These are phyloP conservation scores for Oryza glumipatula DNA, from an alignment of 176 grass and related monocot species.

Conservation along the genomic window DNA sequence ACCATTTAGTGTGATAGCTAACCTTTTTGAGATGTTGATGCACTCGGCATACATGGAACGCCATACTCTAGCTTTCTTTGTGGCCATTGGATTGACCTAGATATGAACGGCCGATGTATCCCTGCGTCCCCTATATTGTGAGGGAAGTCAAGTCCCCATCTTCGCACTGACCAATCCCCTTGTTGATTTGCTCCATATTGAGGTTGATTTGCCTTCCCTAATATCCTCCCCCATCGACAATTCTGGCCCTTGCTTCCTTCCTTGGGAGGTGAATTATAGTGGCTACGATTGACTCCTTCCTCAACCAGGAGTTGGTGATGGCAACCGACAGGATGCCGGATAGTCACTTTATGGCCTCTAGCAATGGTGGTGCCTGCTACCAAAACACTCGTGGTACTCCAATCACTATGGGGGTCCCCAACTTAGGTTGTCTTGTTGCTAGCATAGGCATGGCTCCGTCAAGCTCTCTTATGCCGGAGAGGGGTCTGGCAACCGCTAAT, in stretches of 20 bases:
- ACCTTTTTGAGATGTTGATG: not conserved
- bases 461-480: slow-evolving; percentile 18
- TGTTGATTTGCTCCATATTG: not conserved
- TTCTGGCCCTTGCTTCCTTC: not conserved
- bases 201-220: not conserved
- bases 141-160: not conserved
- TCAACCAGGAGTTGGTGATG: not conserved
- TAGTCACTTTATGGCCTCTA: not conserved
- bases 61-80: no score
- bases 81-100: no score
- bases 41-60: no score
- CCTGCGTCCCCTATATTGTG: slow-evolving; percentile 1
- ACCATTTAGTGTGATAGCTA: not conserved
- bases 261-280: not conserved
- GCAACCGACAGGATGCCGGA: not conserved
- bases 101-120: no score
- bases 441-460: not conserved
- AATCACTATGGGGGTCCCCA: not conserved
- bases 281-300: not conserved
- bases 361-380: not conserved
- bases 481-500: not conserved
- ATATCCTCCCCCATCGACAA: not conserved
- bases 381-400: not conserved
- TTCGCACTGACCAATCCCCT: not conserved
- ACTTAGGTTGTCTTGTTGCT: not conserved